Evolutionary conservation across 2,329 filamentous ascomycete species (phyloP).

Genomic region (Colletotrichum musae): DNA sequence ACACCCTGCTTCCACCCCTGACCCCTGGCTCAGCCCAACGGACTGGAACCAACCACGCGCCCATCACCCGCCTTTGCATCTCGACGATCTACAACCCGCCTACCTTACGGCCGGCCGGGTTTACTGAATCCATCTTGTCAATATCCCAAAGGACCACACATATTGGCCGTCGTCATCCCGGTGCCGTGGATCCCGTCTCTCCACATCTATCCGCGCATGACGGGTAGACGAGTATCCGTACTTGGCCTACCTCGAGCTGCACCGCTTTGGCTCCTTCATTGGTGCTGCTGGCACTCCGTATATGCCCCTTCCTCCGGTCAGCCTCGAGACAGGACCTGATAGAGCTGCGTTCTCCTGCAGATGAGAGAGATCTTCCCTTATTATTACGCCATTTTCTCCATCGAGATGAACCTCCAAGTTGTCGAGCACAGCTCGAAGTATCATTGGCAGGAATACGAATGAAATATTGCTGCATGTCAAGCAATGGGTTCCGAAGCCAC

Average conservation of each 20-base stretch:
- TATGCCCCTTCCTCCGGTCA: slow-evolving; percentile 5
- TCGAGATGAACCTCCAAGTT: neutral
- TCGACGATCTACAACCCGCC: slow-evolving; percentile 27
- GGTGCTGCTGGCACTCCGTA: neutral
- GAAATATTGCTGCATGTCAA: slow-evolving; percentile 1
- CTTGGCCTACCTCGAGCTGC: neutral
- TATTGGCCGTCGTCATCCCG: neutral
- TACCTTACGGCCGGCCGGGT: slow-evolving; percentile 31
- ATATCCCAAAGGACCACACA: slow-evolving; percentile 3
- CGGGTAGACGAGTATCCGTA: neutral
- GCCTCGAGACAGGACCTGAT: neutral
- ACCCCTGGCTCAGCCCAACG: slow-evolving; percentile 34
- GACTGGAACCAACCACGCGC: slow-evolving; percentile 36
- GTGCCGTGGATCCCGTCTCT: neutral
- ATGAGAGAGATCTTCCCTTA: slow-evolving; percentile 12
- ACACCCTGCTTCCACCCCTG: slow-evolving; percentile 28
- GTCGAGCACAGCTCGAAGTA: neutral
- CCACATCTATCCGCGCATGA: slow-evolving; percentile 3
- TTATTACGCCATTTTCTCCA: neutral
- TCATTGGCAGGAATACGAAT: slow-evolving; percentile 26
- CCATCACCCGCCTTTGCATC: slow-evolving; percentile 31
- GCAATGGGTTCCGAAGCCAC: slow-evolving; percentile 14
- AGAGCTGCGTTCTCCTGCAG: neutral
- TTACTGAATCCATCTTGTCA: slow-evolving; percentile 14
- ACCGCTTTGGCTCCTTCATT: slow-evolving; percentile 5